These are phyloP conservation scores for Dactylorhiza incarnata DNA, from an alignment of 106 monocot genomes.

Conservation along the genomic window DNA sequence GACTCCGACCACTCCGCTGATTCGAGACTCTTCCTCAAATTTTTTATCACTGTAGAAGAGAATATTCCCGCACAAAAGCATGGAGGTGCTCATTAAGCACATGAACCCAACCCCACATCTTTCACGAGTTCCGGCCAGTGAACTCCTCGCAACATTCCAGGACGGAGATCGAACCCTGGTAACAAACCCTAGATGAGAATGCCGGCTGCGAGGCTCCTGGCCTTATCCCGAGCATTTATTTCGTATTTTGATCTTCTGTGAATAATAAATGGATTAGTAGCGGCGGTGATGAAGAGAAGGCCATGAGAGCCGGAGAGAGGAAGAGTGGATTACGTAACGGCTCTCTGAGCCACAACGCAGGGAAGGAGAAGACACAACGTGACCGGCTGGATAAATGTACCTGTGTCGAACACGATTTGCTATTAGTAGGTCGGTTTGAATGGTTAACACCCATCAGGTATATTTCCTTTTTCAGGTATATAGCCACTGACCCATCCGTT, in stretches of 20 bases:
- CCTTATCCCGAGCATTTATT: neutral
- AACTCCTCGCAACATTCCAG: neutral
- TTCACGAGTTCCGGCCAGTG: neutral
- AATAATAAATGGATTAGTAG: neutral
- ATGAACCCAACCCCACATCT: slow-evolving; percentile 2
- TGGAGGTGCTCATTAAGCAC: slow-evolving; percentile 11
- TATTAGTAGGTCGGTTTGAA: too few species aligned
- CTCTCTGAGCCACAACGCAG: neutral
- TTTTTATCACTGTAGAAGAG: neutral
- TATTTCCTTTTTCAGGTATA: too few species aligned
- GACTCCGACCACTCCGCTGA: slow-evolving; percentile 6
- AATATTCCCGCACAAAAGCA: slow-evolving; percentile 1
- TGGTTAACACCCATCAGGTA: too few species aligned
- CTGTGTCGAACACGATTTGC: too few species aligned
- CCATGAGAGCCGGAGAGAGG: slow-evolving; percentile 2
- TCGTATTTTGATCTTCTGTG: neutral
- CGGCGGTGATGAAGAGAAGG: neutral
- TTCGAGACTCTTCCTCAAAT: neutral
- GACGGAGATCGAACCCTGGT: neutral
- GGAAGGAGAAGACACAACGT: neutral
- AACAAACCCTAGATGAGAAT: slow-evolving; percentile 4
- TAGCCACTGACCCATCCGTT: too few species aligned
- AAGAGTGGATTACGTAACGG: slow-evolving; percentile 9
- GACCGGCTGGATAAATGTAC: neutral
- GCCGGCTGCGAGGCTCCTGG: neutral